Percentiles rank a stretch among this genome's conserved stretches.
Conservation (phyloP, 805 yeast genomes). For the Sugiyamaella marilandica region DNA sequence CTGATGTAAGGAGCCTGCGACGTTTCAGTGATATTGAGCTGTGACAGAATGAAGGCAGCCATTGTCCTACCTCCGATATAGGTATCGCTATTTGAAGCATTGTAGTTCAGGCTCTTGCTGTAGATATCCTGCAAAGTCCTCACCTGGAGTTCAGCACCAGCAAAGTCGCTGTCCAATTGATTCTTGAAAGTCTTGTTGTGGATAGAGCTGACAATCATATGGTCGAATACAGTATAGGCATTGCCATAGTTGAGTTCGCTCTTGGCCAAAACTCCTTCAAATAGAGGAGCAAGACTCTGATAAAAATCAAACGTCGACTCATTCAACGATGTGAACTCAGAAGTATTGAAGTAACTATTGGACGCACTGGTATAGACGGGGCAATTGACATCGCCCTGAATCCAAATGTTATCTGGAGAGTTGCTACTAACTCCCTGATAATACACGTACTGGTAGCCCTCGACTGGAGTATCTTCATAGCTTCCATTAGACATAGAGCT, state of each 20-base stretch:
- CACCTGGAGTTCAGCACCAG: constrained; percentile 31
- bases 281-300: constrained; percentile 31
- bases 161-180: constrained; percentile 28
- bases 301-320: constrained; percentile 38
- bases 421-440: constrained; percentile 35
- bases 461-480: constrained; percentile 35
- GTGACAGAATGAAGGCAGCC: constrained; percentile 34
- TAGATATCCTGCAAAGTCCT: constrained; percentile 38
- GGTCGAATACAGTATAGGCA: constrained; percentile 40
- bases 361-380: constrained; percentile 37
- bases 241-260: constrained; percentile 37
- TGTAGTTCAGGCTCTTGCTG: constrained; percentile 37
- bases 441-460: constrained; percentile 45
- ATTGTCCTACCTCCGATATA: constrained; percentile 43
- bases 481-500: constrained; percentile 40
- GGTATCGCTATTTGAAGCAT: constrained; percentile 28
- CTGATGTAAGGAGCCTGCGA: constrained; percentile 37
- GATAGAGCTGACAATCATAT: constrained; percentile 37
- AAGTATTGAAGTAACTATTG: constrained; percentile 29
- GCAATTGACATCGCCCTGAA: constrained; percentile 41
- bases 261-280: constrained; percentile 23
- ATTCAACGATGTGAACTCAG: constrained; percentile 33
- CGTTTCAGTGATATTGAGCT: constrained; percentile 36
- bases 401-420: constrained; percentile 39
- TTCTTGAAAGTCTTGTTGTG: constrained; percentile 39